Evolutionary conservation across 176 grass and related monocot species (phyloP).

Genomic region (Eragrostis nindensis): DNA sequence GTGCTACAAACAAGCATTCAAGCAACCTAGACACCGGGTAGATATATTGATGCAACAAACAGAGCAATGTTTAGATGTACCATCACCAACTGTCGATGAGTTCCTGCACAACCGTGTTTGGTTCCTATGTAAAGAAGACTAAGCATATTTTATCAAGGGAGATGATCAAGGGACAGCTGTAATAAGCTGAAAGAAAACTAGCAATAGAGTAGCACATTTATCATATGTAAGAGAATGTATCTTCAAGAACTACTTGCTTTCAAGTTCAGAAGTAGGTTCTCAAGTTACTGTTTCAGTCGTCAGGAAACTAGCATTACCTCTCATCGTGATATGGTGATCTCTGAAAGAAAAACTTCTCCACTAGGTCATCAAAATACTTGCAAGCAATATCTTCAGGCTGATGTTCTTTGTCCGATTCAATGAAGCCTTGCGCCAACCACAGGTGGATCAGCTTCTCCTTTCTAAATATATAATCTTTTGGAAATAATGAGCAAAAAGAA

Average conservation of each 20-base stretch:
- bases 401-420: constrained; percentile 17
- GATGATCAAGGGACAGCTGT: too few species aligned
- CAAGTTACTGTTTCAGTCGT: neutral
- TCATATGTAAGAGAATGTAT: neutral
- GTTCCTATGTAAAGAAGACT: too few species aligned
- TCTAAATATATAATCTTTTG: constrained; percentile 38
- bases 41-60: too few species aligned
- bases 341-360: constrained; percentile 40
- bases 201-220: neutral
- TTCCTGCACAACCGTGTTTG: neutral
- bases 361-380: constrained; percentile 44
- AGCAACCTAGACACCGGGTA: too few species aligned
- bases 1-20: too few species aligned
- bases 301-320: neutral
- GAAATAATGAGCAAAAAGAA: constrained; percentile 48
- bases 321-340: constrained; percentile 18
- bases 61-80: too few species aligned
- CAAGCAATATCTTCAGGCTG: constrained; percentile 41
- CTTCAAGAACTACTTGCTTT: neutral
- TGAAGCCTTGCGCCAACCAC: constrained; percentile 49
- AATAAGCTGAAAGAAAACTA: too few species aligned
- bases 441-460: constrained; percentile 45
- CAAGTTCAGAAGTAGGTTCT: neutral
- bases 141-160: neutral
- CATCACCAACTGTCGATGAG: neutral